Evolutionary conservation across 2,329 filamentous ascomycete species (phyloP).

Genomic region (Cytospora piceae): DNA sequence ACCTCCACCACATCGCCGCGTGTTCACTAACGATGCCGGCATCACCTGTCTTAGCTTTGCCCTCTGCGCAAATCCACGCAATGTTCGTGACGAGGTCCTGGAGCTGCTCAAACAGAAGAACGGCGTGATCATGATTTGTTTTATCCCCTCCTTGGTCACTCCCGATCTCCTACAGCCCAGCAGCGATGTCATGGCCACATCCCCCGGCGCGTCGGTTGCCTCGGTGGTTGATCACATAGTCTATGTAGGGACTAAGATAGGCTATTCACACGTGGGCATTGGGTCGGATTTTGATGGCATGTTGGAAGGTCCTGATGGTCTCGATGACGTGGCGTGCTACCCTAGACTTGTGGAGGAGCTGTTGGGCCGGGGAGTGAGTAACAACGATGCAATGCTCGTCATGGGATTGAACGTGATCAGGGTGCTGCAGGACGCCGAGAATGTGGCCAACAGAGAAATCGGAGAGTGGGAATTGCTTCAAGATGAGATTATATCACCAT

Average conservation of each 20-base stretch:
- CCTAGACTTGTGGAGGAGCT: slow-evolving; percentile 35
- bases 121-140: slow-evolving; percentile 72
- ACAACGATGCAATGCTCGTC: neutral
- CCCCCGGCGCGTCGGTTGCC: neutral
- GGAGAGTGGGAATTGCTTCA: no score
- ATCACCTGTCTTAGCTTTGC: no score
- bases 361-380: slow-evolving; percentile 1
- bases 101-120: slow-evolving; percentile 61
- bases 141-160: slow-evolving; percentile 40
- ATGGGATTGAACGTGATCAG: slow-evolving; percentile 19
- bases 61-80: no score
- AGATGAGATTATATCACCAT: no score
- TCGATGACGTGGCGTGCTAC: slow-evolving; percentile 35
- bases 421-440: slow-evolving; percentile 12
- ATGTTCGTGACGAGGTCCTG: slow-evolving; percentile 70
- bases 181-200: no score
- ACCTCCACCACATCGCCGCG: slow-evolving; percentile 55
- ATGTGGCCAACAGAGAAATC: no score
- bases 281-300: slow-evolving; percentile 38
- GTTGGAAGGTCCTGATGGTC: neutral
- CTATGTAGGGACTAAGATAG: slow-evolving; percentile 22
- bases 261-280: slow-evolving; percentile 38
- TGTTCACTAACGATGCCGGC: no score
- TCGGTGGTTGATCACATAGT: slow-evolving; percentile 35
- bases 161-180: no score